Conservation (phyloP, 2,329 filamentous ascomycete species). For the Verticillium alfalfae region DNA sequence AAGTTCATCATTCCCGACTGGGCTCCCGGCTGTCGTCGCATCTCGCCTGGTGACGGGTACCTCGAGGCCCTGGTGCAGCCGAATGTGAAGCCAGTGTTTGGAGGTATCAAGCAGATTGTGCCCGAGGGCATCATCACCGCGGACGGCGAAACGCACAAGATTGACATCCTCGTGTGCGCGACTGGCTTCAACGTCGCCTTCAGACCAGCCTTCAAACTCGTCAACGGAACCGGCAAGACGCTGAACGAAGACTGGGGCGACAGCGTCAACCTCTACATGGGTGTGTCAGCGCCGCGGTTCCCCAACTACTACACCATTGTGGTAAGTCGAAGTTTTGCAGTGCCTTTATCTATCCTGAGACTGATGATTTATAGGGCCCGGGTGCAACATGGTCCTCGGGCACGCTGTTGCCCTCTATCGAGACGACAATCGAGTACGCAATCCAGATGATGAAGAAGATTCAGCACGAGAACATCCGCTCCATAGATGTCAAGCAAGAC, state of each 20-base stretch:
- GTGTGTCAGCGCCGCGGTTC: conserved; percentile 35
- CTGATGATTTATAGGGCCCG: conserved; percentile 17
- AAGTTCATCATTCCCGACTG: conserved; percentile 33
- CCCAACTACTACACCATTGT: conserved; percentile 36
- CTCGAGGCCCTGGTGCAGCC: conserved; percentile 32
- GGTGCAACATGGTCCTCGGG: conserved; percentile 37
- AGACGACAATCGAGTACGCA: conserved; percentile 32
- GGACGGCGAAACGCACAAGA: conserved; percentile 20
- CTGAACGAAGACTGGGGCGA: conserved; percentile 37
- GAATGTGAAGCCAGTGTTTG: conserved; percentile 37
- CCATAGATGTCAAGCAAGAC: conserved; percentile 26
- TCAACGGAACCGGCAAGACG: conserved; percentile 23
- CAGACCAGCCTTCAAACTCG: conserved; percentile 35
- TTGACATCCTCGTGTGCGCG: conserved; percentile 29
- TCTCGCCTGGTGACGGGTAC: conserved; percentile 36
- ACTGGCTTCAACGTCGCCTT: conserved; percentile 33
- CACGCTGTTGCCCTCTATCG: conserved; percentile 34
- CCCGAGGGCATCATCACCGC: conserved; percentile 20
- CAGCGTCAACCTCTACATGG: conserved; percentile 35
- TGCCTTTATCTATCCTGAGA: too few relatives aligned
- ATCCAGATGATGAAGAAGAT: conserved; percentile 32
- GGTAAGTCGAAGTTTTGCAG: conserved; percentile 5
- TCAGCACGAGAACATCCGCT: conserved; percentile 25
- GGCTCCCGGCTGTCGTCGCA: conserved; percentile 34
- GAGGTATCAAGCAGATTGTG: conserved; percentile 28